Evolutionary conservation across 2,329 filamentous ascomycete species (phyloP).

Genomic region (Colletotrichum orbiculare): DNA sequence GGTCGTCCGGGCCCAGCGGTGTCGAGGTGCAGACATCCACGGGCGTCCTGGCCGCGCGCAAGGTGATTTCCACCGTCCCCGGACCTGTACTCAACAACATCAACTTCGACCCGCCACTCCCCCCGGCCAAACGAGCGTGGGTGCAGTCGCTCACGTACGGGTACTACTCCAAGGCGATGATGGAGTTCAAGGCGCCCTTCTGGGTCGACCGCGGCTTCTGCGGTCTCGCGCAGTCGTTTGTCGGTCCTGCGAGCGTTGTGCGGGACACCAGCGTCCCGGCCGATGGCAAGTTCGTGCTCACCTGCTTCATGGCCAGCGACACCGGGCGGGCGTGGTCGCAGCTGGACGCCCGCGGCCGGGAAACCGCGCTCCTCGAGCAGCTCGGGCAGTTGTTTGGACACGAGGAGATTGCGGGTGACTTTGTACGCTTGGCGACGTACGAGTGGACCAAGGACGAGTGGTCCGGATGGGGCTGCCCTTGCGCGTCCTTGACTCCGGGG

Average conservation of each 20-base stretch:
- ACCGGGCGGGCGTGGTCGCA: conserved; percentile 47
- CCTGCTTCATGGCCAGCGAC: conserved; percentile 54
- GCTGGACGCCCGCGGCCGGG: conserved; percentile 38
- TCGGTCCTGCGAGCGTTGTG: conserved; percentile 57
- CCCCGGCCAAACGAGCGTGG: conserved; percentile 49
- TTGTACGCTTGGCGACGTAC: conserved; percentile 47
- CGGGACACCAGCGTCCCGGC: conserved; percentile 53
- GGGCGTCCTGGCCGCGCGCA: conserved; percentile 49
- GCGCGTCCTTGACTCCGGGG: conserved; percentile 49
- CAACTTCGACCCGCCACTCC: conserved; percentile 58
- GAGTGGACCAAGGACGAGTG: conserved; percentile 54
- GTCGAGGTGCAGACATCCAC: conserved; percentile 35
- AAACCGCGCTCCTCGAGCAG: conserved; percentile 42
- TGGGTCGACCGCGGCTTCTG: conserved; percentile 52
- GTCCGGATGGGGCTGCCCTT: conserved; percentile 53
- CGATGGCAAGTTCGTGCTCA: conserved; percentile 47
- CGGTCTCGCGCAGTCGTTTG: conserved; percentile 57
- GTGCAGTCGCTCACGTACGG: conserved; percentile 52
- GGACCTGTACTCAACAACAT: conserved; percentile 58
- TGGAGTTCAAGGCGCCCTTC: conserved; percentile 53
- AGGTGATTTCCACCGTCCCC: conserved; percentile 61
- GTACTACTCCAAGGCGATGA: conserved; percentile 63
- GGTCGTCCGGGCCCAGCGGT: conserved; percentile 39
- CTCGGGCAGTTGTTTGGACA: conserved; percentile 41
- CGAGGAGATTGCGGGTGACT: conserved; percentile 38